These are phyloP conservation scores for Nannochloris sp. DNA, from an alignment of 139 green algal species.

Conservation along the genomic window DNA sequence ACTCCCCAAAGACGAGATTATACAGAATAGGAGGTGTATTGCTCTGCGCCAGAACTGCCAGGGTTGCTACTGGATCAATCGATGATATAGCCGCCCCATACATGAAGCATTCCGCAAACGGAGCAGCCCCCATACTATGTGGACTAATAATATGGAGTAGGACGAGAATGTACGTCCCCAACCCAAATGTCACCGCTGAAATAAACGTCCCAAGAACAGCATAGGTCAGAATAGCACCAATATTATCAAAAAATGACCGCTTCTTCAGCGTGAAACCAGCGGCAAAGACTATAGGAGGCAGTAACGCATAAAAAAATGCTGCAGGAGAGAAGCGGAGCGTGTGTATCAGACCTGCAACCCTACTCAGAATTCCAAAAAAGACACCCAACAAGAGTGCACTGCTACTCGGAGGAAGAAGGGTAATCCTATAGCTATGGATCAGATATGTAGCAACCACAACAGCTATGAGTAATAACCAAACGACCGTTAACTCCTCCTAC, in stretches of 20 bases:
- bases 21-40: constrained; percentile 30
- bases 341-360: constrained; percentile 23
- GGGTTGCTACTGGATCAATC: constrained; percentile 62
- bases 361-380: constrained; percentile 11
- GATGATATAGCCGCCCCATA: constrained; percentile 55
- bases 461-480: constrained; percentile 43
- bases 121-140: constrained; percentile 25
- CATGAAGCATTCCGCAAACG: constrained; percentile 48
- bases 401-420: constrained; percentile 28
- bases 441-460: constrained; percentile 36
- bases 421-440: constrained; percentile 35
- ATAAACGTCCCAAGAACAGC: constrained; percentile 52
- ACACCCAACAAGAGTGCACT: constrained; percentile 45
- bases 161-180: constrained; percentile 51
- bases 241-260: constrained; percentile 32
- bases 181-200: constrained; percentile 43
- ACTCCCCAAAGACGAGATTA: constrained; percentile 46
- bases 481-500: constrained; percentile 29
- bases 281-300: constrained; percentile 71
- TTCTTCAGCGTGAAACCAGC: constrained; percentile 49
- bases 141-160: constrained; percentile 31
- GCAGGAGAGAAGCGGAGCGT: constrained; percentile 35
- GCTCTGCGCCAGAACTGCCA: constrained; percentile 27
- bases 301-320: constrained; percentile 50
- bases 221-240: constrained; percentile 27